A percentile compares a stretch with the other conserved stretches of the same genome.
Conservation (phyloP, 2,329 filamentous ascomycete genomes). For the Phialocephala subalpina region DNA sequence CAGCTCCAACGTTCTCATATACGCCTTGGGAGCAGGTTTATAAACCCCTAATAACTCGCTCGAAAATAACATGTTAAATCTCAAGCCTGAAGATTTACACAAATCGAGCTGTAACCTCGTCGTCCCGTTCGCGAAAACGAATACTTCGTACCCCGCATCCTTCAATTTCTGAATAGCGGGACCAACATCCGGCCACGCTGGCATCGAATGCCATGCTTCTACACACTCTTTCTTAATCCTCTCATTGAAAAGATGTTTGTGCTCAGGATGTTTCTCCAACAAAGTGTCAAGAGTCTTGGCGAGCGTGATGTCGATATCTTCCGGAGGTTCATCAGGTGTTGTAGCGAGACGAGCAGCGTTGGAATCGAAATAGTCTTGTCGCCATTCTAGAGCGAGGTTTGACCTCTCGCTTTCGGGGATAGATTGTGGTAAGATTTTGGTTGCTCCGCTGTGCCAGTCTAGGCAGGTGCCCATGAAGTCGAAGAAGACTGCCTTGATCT, state of each 20-base stretch:
- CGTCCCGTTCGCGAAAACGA: conserved; percentile 63
- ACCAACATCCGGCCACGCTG: conserved; percentile 59
- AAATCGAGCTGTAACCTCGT: conserved; percentile 63
- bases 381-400: conserved; percentile 57
- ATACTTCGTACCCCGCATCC: conserved; percentile 48
- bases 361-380: conserved; percentile 56
- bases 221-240: conserved; percentile 6
- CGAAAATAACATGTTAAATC: conserved; percentile 61
- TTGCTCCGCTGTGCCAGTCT: conserved; percentile 57
- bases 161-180: conserved; percentile 50
- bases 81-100: conserved; percentile 52
- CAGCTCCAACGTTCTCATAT: conserved; percentile 53
- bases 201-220: conserved; percentile 51
- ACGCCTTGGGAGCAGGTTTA: conserved; percentile 57
- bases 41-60: conserved; percentile 57
- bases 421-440: conserved; percentile 45
- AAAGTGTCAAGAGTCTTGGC: conserved; percentile 49
- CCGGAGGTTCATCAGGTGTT: conserved; percentile 44
- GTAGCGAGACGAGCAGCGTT: conserved; percentile 48
- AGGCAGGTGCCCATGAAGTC: conserved; percentile 67
- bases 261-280: conserved; percentile 39
- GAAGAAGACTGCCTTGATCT: conserved; percentile 58
- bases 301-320: conserved; percentile 62
- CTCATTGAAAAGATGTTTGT: conserved; percentile 5
- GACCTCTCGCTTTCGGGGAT: neutral